Conservation (phyloP, 2,329 filamentous ascomycete species). For the Remersonia thermophila region DNA sequence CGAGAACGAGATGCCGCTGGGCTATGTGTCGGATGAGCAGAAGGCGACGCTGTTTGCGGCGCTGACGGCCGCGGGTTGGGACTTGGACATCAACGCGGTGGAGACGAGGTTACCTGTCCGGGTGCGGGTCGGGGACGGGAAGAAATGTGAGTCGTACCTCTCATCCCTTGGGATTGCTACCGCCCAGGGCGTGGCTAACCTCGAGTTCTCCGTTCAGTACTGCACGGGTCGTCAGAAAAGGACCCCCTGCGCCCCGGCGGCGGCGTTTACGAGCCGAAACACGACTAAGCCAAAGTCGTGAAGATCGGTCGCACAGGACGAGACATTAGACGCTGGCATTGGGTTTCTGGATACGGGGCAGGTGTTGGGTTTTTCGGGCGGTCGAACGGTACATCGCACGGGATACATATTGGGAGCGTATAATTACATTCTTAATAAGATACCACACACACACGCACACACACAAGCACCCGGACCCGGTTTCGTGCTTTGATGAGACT, state of each 20-base stretch:
- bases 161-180: constrained; percentile 8
- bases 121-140: constrained; percentile 24
- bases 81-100: constrained; percentile 49
- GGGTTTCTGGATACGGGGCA: too few relatives aligned
- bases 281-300: constrained; percentile 12
- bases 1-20: constrained; percentile 25
- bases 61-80: constrained; percentile 47
- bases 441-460: too few relatives aligned
- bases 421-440: too few relatives aligned
- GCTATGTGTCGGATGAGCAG: constrained; percentile 32
- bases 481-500: too few relatives aligned
- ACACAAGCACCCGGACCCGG: too few relatives aligned
- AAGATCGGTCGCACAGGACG: too few relatives aligned
- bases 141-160: too few relatives aligned
- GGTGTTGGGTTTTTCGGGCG: too few relatives aligned
- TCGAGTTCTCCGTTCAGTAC: too few relatives aligned
- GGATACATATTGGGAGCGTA: too few relatives aligned
- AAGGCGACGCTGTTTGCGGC: constrained; percentile 23
- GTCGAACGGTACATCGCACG: too few relatives aligned
- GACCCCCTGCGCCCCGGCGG: constrained; percentile 11
- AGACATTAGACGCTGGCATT: too few relatives aligned
- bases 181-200: background rate
- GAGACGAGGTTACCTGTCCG: constrained; percentile 48
- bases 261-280: constrained; percentile 14
- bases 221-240: constrained; percentile 17